Percentiles rank a stretch among this genome's conserved stretches.
These are phyloP conservation scores for Plasmodium relictum DNA, from an alignment of 169 alveolate species.

Conservation along the genomic window DNA sequence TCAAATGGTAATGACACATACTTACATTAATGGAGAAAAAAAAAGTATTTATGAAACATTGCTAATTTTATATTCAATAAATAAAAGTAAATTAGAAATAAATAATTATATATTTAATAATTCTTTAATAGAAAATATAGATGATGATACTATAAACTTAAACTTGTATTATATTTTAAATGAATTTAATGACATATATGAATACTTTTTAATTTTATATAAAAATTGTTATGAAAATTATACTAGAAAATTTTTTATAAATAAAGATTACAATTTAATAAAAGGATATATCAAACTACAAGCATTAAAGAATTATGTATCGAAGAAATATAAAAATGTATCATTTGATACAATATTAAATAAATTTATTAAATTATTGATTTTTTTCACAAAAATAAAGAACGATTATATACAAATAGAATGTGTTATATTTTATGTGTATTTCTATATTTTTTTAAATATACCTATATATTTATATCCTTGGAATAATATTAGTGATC, in stretches of 20 bases:
- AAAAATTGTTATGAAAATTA: slow-evolving; percentile 53
- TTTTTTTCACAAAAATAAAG: slow-evolving; percentile 14
- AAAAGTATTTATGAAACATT: slow-evolving; percentile 68
- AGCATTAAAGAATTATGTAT: slow-evolving; percentile 8
- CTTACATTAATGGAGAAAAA: slow-evolving; percentile 59
- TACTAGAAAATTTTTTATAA: slow-evolving; percentile 48
- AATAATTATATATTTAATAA: background rate
- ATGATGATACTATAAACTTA: background rate
- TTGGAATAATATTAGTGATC: slow-evolving; percentile 31
- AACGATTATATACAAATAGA: slow-evolving; percentile 28
- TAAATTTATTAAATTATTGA: slow-evolving; percentile 45
- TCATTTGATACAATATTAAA: slow-evolving; percentile 55
- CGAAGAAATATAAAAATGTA: slow-evolving; percentile 46
- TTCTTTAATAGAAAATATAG: background rate
- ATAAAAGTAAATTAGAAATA: slow-evolving; percentile 6
- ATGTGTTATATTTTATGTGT: slow-evolving; percentile 52
- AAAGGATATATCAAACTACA: slow-evolving; percentile 38
- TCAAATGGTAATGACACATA: slow-evolving; percentile 37
- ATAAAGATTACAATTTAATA: slow-evolving; percentile 43
- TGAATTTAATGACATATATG: slow-evolving; percentile 43
- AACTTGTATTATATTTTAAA: slow-evolving; percentile 45
- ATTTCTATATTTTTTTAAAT: slow-evolving; percentile 67
- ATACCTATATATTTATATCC: slow-evolving; percentile 54
- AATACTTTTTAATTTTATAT: slow-evolving; percentile 41
- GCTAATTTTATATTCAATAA: slow-evolving; percentile 42